Base-by-base conservation (phyloP, 148 eudicot species). In the Camellia japonica region DNA sequence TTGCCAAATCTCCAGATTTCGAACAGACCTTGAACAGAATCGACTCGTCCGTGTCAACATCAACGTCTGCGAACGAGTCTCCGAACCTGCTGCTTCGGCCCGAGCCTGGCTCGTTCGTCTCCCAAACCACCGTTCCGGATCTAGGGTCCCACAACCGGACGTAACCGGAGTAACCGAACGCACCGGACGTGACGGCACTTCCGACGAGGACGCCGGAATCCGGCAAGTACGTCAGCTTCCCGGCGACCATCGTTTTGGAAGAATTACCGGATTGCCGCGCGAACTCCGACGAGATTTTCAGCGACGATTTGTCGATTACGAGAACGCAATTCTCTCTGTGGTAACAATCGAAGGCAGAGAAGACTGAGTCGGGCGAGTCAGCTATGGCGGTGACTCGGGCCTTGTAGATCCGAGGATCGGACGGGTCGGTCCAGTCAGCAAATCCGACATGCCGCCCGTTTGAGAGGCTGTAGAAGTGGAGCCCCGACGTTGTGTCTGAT, bases 111-210 rank as follows among this genome's bases (percentile, higher is more conserved):
- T 93, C 95, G 20, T 84, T 86, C 20, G 87, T 88, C 82, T 95
- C 98, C 97, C 97, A 95, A 3, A 91, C 92, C 41, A 84, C 81
- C 13, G 70, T 66, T 3, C 90, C 85, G 0, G 90, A 84, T 64
- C 97, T 80, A 4, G 86, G 85, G 68, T 95, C 98, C 96, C 94
- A 95, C 20, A 90, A 74, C 42, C 97, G 83, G 12, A 95, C 78
- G 74, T 89, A 90, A 6, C 97, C 98, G 0, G 97, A 83, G 68
- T 81, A 93, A n/a, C 98, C 98, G 10, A 93, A 92, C 14, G 93
- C 93, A 2, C 96, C 91, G 1, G 87, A 83, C 2, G 86, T 73
- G 3, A 92, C 86, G 0, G 93, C 76, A 73, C 87, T 85, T 4
- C 93, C 98, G 6, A 88, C 83, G 52, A 95, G 71, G 46, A 92